phyloP scores from a whole-genome alignment of 148 eudicot species.

The Amaranthus cruentus region DNA sequence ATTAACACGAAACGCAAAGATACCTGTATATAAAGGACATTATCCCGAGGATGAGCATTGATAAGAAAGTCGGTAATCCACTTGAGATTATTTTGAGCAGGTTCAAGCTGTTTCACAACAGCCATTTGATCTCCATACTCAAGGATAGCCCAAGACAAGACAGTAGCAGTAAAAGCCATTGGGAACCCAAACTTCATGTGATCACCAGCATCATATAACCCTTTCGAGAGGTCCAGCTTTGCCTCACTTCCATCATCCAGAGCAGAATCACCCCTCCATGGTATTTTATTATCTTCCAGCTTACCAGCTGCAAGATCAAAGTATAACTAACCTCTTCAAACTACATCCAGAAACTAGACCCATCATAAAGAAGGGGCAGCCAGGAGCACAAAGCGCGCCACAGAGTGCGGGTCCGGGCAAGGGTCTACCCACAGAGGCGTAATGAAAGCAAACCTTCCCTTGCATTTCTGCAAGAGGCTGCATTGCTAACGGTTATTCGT shows the following conservation, averaged over 20 bases:
- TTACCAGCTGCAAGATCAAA: conserved; percentile 71
- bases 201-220: conserved; percentile 97
- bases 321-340: conserved; percentile 1
- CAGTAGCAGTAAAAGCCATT: conserved; percentile 88
- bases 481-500: too few relatives aligned
- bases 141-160: conserved; percentile 87
- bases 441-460: too few relatives aligned
- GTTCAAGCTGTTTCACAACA: conserved; percentile 51
- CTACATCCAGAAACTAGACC: background rate
- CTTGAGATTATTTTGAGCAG: conserved; percentile 67
- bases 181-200: conserved; percentile 95
- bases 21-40: conserved; percentile 90
- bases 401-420: too few relatives aligned
- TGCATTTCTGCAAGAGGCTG: too few relatives aligned
- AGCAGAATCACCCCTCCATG: conserved; percentile 95
- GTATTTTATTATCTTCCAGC: conserved; percentile 57
- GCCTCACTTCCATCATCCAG: conserved; percentile 65
- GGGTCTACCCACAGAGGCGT: too few relatives aligned
- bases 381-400: too few relatives aligned
- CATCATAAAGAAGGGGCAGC: too few relatives aligned
- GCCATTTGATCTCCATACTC: conserved; percentile 94
- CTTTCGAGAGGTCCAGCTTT: conserved; percentile 76
- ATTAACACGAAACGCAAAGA: background rate
- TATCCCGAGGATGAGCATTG: conserved; percentile 62
- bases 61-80: conserved; percentile 88